A percentile compares a stretch with the other conserved stretches of the same genome.
Evolutionary conservation across 805 yeast genomes (phyloP).

Genomic region (Candida pini): DNA sequence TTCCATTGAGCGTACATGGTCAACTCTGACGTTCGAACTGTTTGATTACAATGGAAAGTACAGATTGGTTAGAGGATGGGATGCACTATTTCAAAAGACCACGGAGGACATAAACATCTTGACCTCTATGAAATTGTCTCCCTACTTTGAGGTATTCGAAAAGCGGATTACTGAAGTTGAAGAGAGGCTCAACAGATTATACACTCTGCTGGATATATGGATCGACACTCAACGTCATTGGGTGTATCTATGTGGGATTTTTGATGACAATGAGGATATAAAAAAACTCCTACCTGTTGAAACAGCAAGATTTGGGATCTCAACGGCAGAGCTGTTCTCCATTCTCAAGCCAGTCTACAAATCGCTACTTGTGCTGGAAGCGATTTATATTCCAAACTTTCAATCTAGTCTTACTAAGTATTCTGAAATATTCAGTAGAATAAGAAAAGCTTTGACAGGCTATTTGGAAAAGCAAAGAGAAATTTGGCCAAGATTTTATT

Average conservation of each 20-base stretch:
- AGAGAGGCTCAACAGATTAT: constrained; percentile 44
- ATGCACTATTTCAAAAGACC: constrained; percentile 48
- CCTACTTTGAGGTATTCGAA: constrained; percentile 55
- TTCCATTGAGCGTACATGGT: constrained; percentile 54
- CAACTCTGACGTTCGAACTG: constrained; percentile 40
- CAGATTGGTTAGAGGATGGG: constrained; percentile 65
- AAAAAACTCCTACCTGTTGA: constrained; percentile 64
- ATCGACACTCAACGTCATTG: constrained; percentile 83
- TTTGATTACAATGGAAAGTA: constrained; percentile 48
- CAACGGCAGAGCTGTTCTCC: constrained; percentile 56
- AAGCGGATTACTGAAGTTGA: constrained; percentile 52
- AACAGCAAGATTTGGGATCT: constrained; percentile 54
- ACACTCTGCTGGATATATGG: constrained; percentile 60
- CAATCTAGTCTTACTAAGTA: constrained; percentile 41
- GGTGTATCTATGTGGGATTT: constrained; percentile 79
- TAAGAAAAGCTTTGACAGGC: constrained; percentile 64
- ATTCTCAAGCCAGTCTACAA: constrained; percentile 45
- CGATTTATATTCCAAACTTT: constrained; percentile 45
- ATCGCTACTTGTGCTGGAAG: constrained; percentile 48
- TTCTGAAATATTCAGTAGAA: constrained; percentile 48
- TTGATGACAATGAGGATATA: constrained; percentile 56
- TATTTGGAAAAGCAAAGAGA: constrained; percentile 78
- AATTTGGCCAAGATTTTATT: constrained; percentile 74
- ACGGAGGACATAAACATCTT: constrained; percentile 58
- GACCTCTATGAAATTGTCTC: constrained; percentile 65